A percentile compares a stretch with the other conserved stretches of the same genome.
Evolutionary conservation across 2,329 filamentous ascomycete genomes (phyloP).

Genomic region (Ophiocordyceps robertsii): DNA sequence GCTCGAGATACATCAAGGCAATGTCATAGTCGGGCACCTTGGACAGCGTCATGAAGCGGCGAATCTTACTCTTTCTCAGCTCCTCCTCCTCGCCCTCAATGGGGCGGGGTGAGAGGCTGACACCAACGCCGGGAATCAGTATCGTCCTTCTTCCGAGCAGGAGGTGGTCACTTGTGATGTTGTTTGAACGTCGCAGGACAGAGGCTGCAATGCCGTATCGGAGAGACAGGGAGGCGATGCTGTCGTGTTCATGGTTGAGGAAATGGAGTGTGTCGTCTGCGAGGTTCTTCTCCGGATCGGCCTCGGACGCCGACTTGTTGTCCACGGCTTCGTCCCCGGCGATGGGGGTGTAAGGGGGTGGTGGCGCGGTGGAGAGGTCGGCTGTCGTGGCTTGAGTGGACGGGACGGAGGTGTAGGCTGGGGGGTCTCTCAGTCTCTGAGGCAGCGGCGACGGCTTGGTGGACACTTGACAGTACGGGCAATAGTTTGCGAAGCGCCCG

Average conservation of each 20-base stretch:
- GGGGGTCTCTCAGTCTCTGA: constrained; percentile 55
- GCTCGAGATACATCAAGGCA: constrained; percentile 61
- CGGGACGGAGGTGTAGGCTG: constrained; percentile 39
- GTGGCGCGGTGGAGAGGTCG: no score
- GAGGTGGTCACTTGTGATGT: constrained; percentile 58
- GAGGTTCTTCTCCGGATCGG: constrained; percentile 18
- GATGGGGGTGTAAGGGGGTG: constrained; percentile 22
- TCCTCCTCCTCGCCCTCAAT: constrained; percentile 66
- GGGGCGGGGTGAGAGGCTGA: constrained; percentile 56
- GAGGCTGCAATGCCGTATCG: constrained; percentile 55
- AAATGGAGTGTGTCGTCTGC: constrained; percentile 62
- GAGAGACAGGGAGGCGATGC: constrained; percentile 53
- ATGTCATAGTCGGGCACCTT: constrained; percentile 69
- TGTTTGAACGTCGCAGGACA: constrained; percentile 52
- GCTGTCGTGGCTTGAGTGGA: no score
- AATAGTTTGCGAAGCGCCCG: constrained; percentile 50
- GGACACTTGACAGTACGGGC: constrained; percentile 68
- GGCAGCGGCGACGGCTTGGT: constrained; percentile 40
- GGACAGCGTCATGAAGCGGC: constrained; percentile 67
- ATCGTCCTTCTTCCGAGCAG: constrained; percentile 55
- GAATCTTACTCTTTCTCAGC: constrained; percentile 52
- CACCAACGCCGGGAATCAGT: constrained; percentile 54
- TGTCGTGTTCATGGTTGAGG: constrained; percentile 56
- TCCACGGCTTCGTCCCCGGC: constrained; percentile 3
- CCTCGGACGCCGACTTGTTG: constrained; percentile 11